phyloP scores from a whole-genome alignment of 2,329 filamentous ascomycete genomes.

The Colletotrichum liaoningense region DNA sequence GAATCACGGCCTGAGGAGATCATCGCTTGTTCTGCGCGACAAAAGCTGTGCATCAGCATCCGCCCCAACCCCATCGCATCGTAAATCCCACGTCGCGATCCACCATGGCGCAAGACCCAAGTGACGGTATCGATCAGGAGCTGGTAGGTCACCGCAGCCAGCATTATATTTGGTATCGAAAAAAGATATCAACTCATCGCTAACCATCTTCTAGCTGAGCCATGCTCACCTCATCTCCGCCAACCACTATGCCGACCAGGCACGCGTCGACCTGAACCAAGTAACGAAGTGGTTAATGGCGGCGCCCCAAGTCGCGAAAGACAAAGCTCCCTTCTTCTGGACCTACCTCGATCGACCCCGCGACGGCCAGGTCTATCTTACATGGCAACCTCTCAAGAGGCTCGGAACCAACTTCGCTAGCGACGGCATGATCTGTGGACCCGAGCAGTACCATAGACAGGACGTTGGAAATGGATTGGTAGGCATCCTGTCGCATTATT shows the following conservation, averaged over 20 bases:
- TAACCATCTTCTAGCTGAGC: conserved; percentile 68
- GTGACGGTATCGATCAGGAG: conserved; percentile 36
- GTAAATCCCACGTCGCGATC: conserved; percentile 9
- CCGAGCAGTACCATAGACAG: conserved; percentile 81
- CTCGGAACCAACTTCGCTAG: conserved; percentile 82
- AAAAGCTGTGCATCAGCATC: not conserved
- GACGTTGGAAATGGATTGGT: conserved; percentile 74
- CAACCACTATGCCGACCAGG: conserved; percentile 81
- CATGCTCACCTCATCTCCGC: conserved; percentile 93
- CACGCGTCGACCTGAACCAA: conserved; percentile 77
- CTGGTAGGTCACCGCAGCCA: conserved; percentile 25
- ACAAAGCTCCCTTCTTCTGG: conserved; percentile 91
- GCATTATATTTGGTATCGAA: conserved; percentile 47
- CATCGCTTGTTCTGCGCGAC: not conserved
- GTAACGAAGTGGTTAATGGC: conserved; percentile 86
- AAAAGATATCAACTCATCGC: not conserved
- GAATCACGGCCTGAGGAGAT: not conserved
- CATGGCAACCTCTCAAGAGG: conserved; percentile 86
- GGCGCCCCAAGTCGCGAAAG: conserved; percentile 86
- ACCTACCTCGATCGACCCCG: conserved; percentile 86
- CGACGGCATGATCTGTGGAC: conserved; percentile 92
- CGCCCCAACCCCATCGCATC: not conserved
- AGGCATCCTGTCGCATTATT: conserved; percentile 42
- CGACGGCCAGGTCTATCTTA: conserved; percentile 85
- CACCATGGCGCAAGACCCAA: conserved; percentile 37